These are phyloP conservation scores for Phytophthora multivora DNA, from an alignment of 352 stramenopile species.

Conservation along the genomic window DNA sequence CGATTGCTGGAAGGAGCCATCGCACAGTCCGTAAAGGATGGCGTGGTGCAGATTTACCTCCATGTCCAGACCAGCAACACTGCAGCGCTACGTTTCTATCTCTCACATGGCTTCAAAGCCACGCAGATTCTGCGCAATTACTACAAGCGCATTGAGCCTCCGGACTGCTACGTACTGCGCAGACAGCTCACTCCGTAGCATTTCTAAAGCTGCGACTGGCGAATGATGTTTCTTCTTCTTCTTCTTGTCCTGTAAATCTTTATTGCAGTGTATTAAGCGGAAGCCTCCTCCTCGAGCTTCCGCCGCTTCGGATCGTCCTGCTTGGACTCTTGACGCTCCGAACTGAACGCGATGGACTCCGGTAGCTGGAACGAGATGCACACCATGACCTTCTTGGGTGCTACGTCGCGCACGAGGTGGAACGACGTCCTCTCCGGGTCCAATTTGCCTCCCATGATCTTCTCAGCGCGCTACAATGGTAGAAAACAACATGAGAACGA, in stretches of 20 bases:
- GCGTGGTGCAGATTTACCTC: conserved; percentile 74
- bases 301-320: conserved; percentile 57
- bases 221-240: conserved; percentile 10
- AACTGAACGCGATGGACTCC: conserved; percentile 63
- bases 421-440: conserved; percentile 51
- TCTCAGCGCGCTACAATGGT: conserved; percentile 60
- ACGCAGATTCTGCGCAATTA: conserved; percentile 93
- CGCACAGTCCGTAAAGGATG: conserved; percentile 35
- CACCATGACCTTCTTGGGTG: conserved; percentile 98
- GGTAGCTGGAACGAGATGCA: conserved; percentile 96
- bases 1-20: conserved; percentile 50
- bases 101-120: conserved; percentile 84
- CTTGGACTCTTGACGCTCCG: conserved; percentile 40
- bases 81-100: conserved; percentile 93
- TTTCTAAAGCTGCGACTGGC: conserved; percentile 1
- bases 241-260: conserved; percentile 4
- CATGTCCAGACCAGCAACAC: conserved; percentile 95
- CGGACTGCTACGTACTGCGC: conserved; percentile 92
- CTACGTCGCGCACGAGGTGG: conserved; percentile 94
- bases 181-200: conserved; percentile 50
- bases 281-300: conserved; percentile 37
- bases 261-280: conserved; percentile 1
- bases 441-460: conserved; percentile 69
- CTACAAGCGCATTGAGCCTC: conserved; percentile 94
- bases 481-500: conserved; percentile 20